Conservation (phyloP, 371 early-diverging fungal genomes). For the Sporodiniella umbellata region DNA sequence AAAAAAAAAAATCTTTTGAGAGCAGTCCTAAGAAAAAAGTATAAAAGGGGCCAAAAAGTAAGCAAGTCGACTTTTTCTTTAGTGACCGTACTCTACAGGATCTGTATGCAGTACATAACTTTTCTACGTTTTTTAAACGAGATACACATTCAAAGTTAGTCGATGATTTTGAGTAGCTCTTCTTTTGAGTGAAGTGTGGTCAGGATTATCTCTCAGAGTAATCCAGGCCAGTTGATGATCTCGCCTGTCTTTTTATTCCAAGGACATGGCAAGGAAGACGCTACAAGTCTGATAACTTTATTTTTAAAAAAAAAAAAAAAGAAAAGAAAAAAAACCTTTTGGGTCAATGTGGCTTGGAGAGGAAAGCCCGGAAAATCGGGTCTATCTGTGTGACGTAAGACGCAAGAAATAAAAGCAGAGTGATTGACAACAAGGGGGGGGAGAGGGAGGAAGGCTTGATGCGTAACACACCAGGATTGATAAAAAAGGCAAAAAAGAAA, state of each 20-base stretch:
- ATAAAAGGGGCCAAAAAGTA: conserved; percentile 19
- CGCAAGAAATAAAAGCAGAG: too few relatives aligned
- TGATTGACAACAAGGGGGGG: neutral
- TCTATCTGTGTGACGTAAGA: too few relatives aligned
- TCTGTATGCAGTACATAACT: conserved; percentile 53
- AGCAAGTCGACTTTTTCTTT: conserved; percentile 29
- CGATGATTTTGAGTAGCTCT: conserved; percentile 42
- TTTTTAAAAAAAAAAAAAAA: conserved; percentile 9
- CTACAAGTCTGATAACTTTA: conserved; percentile 46
- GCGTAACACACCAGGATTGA: too few relatives aligned
- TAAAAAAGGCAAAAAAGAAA: too few relatives aligned
- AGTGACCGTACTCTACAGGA: conserved; percentile 56
- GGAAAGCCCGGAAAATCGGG: too few relatives aligned
- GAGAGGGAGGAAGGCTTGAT: too few relatives aligned
- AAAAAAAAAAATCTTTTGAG: neutral
- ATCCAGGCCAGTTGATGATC: conserved; percentile 39
- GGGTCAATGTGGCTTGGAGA: neutral
- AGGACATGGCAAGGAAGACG: conserved; percentile 40
- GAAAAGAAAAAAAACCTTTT: neutral
- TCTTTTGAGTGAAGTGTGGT: conserved; percentile 48
- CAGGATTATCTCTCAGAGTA: neutral
- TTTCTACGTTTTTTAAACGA: conserved; percentile 49
- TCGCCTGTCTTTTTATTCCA: conserved; percentile 42
- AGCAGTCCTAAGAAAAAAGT: conserved; percentile 3
- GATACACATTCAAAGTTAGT: conserved; percentile 43